Conservation (phyloP, 108 stramenopile species). For the Conticribra guillardii region DNA sequence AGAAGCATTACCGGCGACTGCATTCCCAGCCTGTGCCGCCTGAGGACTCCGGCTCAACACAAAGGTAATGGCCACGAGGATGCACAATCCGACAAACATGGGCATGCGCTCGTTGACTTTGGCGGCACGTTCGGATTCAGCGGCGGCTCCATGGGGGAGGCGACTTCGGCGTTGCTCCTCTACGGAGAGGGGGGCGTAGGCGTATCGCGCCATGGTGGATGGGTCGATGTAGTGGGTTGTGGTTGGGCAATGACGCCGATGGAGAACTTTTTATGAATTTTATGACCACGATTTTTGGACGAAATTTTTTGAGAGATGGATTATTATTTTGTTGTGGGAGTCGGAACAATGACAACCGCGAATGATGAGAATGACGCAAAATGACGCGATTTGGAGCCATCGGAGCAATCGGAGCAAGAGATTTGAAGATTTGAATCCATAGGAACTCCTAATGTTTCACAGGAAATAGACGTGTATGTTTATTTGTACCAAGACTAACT, state of each 20-base stretch:
- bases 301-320: too few relatives aligned
- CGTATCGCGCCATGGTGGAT: constrained; percentile 83
- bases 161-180: constrained; percentile 41
- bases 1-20: neutral
- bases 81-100: constrained; percentile 84
- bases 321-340: too few relatives aligned
- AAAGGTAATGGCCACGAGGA: constrained; percentile 87
- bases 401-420: too few relatives aligned
- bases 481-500: too few relatives aligned
- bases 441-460: too few relatives aligned
- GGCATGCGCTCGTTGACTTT: constrained; percentile 88
- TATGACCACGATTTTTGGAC: too few relatives aligned
- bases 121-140: constrained; percentile 51
- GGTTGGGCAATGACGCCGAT: neutral
- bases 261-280: too few relatives aligned
- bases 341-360: too few relatives aligned
- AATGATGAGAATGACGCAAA: too few relatives aligned
- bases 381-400: too few relatives aligned
- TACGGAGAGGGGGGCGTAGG: constrained; percentile 87
- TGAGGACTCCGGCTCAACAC: constrained; percentile 77
- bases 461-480: too few relatives aligned
- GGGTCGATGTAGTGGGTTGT: neutral
- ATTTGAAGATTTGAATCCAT: too few relatives aligned
- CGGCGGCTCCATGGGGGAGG: constrained; percentile 32
- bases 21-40: neutral